Conservation (phyloP, 495 filamentous ascomycete species). For the Aspergillus haitiensis region DNA sequence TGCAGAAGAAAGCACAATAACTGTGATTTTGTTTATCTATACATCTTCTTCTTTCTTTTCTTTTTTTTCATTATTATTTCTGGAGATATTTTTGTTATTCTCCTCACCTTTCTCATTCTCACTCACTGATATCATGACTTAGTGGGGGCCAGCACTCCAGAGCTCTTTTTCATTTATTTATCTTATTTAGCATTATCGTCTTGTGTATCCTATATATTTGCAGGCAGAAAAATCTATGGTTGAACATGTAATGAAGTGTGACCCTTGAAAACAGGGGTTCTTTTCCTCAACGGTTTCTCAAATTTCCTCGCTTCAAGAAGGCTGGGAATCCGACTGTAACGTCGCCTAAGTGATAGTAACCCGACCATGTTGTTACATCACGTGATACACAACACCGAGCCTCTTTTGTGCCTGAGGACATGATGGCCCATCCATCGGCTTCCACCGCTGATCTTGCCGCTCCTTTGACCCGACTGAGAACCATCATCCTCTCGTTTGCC, state of each 20-base stretch:
- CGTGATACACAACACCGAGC: slow-evolving; percentile 1
- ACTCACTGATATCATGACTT: slow-evolving; percentile 6
- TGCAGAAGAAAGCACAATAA: slow-evolving; percentile 79
- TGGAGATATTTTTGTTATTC: slow-evolving; percentile 7
- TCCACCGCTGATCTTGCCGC: slow-evolving; percentile 8
- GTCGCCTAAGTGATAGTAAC: too few species aligned
- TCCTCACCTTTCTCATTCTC: not conserved
- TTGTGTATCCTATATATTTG: not conserved
- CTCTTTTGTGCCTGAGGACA: not conserved
- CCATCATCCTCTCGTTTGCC: not conserved
- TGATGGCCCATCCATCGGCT: slow-evolving; percentile 2
- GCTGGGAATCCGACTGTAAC: too few species aligned
- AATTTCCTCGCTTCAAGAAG: too few species aligned
- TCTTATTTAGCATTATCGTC: not conserved
- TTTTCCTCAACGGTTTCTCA: not conserved
- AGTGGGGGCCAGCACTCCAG: slow-evolving; percentile 1
- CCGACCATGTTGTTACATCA: not conserved
- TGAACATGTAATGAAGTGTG: too few species aligned
- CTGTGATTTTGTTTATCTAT: slow-evolving; percentile 10
- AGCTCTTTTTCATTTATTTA: not conserved
- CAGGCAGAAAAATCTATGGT: too few species aligned
- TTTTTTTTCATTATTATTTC: slow-evolving; percentile 10
- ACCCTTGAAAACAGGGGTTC: too few species aligned
- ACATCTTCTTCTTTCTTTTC: slow-evolving; percentile 5
- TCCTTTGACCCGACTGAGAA: not conserved